phyloP scores from a whole-genome alignment of 305 asterid species.

The Rubia peregrina region DNA sequence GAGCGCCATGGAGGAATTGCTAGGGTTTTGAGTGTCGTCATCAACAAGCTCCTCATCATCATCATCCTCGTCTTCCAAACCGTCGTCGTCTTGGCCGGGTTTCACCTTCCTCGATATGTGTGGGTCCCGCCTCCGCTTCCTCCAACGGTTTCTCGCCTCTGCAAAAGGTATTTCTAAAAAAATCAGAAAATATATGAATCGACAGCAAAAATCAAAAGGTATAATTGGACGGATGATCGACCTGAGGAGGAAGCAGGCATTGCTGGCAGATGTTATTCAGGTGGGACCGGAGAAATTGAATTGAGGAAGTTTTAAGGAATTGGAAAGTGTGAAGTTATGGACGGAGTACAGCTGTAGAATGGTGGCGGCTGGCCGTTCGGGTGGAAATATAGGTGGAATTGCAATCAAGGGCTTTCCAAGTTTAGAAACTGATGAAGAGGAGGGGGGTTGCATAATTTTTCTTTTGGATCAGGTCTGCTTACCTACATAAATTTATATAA shows the following conservation, averaged over 20 bases:
- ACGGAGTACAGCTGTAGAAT: not conserved
- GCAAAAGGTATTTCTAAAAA: conserved; percentile 6
- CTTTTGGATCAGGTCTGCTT: not conserved
- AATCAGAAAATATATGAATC: conserved; percentile 12
- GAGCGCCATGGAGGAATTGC: conserved; percentile 19
- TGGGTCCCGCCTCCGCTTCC: conserved; percentile 83
- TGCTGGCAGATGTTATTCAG: conserved; percentile 26
- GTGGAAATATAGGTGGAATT: conserved; percentile 3
- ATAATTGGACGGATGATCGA: conserved; percentile 23
- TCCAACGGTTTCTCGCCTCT: conserved; percentile 86
- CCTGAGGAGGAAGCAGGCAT: conserved; percentile 97
- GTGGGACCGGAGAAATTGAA: not conserved
- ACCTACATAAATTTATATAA: too few relatives aligned
- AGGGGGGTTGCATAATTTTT: not conserved
- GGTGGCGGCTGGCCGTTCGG: conserved; percentile 5
- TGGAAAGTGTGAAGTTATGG: not conserved
- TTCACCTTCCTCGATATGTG: conserved; percentile 53
- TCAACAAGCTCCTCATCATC: conserved; percentile 39
- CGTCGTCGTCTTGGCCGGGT: conserved; percentile 54
- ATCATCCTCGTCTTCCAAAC: conserved; percentile 59
- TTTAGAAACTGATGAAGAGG: not conserved
- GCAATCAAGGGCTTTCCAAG: conserved; percentile 8
- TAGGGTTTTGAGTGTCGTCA: conserved; percentile 48
- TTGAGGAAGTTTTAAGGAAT: not conserved
- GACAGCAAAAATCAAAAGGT: conserved; percentile 7